Evolutionary conservation across 306 rosid species (phyloP), one percentile per base, ranked within the genome.

Genomic region (Rubus idaeus): DNA sequence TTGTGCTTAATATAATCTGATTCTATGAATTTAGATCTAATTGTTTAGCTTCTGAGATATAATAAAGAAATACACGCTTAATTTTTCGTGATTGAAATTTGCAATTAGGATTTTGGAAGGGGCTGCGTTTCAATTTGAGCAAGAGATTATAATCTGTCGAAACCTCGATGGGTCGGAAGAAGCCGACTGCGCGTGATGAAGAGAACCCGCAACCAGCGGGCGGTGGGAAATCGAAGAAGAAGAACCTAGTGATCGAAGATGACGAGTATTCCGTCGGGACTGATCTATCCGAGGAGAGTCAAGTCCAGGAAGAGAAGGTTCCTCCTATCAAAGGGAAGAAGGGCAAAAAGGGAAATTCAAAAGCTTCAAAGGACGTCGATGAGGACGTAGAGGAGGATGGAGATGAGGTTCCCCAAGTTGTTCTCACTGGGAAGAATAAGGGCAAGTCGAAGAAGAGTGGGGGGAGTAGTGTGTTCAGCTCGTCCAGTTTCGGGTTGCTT

Each of bases 161-260:
- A 50, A 70, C 75, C 49, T 84, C 52, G 10, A 74, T 95, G 99
- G 99, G 97, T 12, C 86, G 84, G 70, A 95, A 95, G 92, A 95
- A 95, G 80, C 88, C 93, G 21, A 74, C 86, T 11, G 81, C 71
- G 10, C 89, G 88, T 21, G 96, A 95, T 23, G 97, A 92, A 2
- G 97, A 89, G 47, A 81, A 80, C 68, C 81, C 73, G 74, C 80
- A 17, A 1, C 61, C 85, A 5, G 81, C 82, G 1, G 91, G 85
- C 17, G 91, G 88, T 23, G 92, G 88, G 9, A 92, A 95, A 79
- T 90, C 88, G 3, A 92, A 91, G 87, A 95, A 95, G 83, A 95
- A 95, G 88, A 77, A 79, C 12, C 42, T 80, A 35, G 50, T 84
- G 42, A 87, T 95, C 13, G 97, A 92, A 1, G 99, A 95, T 8